A percentile compares a stretch with the other conserved stretches of the same genome.
phyloP scores from a whole-genome alignment of 1,139 yeast species.

The Saccharomyces hybrid region DNA sequence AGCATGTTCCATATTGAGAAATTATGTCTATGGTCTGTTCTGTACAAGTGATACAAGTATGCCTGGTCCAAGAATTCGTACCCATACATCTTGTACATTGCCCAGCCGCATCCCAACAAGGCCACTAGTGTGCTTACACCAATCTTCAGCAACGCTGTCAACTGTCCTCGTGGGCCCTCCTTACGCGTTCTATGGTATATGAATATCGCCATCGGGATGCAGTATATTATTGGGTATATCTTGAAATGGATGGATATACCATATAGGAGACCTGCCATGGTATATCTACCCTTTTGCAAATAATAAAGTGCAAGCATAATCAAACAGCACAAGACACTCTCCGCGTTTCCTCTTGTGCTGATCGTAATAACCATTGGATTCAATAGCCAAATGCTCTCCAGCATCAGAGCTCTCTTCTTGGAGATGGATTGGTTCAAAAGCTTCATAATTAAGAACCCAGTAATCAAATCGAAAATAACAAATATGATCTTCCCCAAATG shows the following conservation, averaged over 20 bases:
- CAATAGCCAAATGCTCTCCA: slow-evolving; percentile 66
- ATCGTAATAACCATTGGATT: slow-evolving; percentile 96
- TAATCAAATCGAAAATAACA: slow-evolving; percentile 67
- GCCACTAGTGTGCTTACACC: slow-evolving; percentile 37
- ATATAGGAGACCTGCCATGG: slow-evolving; percentile 54
- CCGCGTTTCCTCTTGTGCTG: slow-evolving; percentile 90
- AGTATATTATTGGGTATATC: slow-evolving; percentile 83
- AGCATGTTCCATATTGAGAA: slow-evolving; percentile 80
- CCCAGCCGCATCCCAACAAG: slow-evolving; percentile 17
- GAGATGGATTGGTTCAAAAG: slow-evolving; percentile 33
- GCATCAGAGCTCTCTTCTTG: slow-evolving; percentile 32
- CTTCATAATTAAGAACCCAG: slow-evolving; percentile 60
- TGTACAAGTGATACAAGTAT: slow-evolving; percentile 70
- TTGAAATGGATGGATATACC: slow-evolving; percentile 87
- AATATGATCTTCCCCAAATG: slow-evolving; percentile 77
- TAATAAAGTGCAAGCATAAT: slow-evolving; percentile 54
- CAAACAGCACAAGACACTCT: slow-evolving; percentile 76
- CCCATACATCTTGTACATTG: slow-evolving; percentile 66
- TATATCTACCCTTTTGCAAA: slow-evolving; percentile 33
- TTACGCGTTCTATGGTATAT: slow-evolving; percentile 5
- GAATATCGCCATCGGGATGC: slow-evolving; percentile 39
- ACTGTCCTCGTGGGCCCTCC: background rate
- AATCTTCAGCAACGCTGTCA: slow-evolving; percentile 11
- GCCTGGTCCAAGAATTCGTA: slow-evolving; percentile 70
- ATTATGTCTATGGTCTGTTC: slow-evolving; percentile 92